Percentiles rank a stretch among this genome's conserved stretches.
Evolutionary conservation across 306 rosid species (phyloP).

Genomic region (Gynostemma pentaphyllum): DNA sequence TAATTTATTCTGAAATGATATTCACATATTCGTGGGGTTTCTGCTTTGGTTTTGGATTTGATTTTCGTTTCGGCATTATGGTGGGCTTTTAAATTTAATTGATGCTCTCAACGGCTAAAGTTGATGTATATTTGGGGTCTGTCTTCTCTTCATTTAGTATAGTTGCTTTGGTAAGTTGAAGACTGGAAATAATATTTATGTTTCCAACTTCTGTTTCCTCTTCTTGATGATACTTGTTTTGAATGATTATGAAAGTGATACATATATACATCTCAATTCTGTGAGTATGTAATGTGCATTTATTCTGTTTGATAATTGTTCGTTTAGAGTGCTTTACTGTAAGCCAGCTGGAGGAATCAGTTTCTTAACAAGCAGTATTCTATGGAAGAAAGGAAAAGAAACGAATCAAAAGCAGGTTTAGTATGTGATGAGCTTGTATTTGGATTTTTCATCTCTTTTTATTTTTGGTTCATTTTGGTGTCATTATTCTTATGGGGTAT

Average conservation of each 20-base stretch:
- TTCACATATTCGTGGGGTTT: slow-evolving; percentile 16
- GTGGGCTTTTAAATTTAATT: slow-evolving; percentile 14
- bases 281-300: too few species aligned
- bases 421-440: neutral
- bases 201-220: slow-evolving; percentile 2
- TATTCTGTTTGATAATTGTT: neutral
- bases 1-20: slow-evolving; percentile 13
- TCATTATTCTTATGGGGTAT: too few species aligned
- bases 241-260: neutral
- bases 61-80: slow-evolving; percentile 6
- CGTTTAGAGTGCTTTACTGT: neutral
- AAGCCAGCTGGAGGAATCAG: neutral
- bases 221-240: neutral
- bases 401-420: neutral
- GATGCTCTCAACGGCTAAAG: slow-evolving; percentile 11
- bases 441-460: neutral
- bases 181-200: slow-evolving; percentile 2
- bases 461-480: neutral
- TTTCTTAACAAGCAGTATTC: slow-evolving; percentile 1
- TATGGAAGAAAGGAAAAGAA: neutral
- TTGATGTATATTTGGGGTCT: slow-evolving; percentile 20
- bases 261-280: neutral
- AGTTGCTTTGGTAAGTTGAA: slow-evolving; percentile 15
- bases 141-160: slow-evolving; percentile 6
- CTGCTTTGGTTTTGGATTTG: slow-evolving; percentile 16